Base-by-base conservation (phyloP, 1,139 yeast species). In the Kurtzmaniella quercitrusa region DNA sequence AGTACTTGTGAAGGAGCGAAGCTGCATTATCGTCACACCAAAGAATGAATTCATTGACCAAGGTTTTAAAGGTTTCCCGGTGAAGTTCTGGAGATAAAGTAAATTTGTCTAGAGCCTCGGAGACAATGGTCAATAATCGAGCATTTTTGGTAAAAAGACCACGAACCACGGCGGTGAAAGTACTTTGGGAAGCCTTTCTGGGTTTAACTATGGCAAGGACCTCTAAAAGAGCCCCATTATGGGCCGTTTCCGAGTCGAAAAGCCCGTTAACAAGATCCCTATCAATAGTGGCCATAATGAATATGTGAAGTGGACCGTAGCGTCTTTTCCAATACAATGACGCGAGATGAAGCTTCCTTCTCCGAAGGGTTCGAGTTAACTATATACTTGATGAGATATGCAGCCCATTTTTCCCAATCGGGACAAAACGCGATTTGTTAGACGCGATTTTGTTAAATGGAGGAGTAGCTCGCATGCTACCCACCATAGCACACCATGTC, bases 101-200 rank as follows among this genome's bases (percentile, higher is more conserved):
- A 14, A 47, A 44, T 19, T 25, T 17, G 15, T 49, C 53, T 25
- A 58, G 44, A 15, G 56, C 59, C 3, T 47, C 49, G 41, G 58
- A 52, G 21, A 70, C 51, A 3, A 62, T 38, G 12, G 58, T 48
- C 17, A 68, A 51, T 24, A 73, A 55, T 40, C 60, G 62, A 41
- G 62, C 56, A 53, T 70, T 71, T 48, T 66, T 68, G 38, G 77
- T 72, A 54, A 66, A 66, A 38, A 72, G 55, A 0, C 77, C 78
- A 44, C 78, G 57, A 12, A 67, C 60, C 24, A 70, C 53, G 2
- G 75, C 56, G 5, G 70, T 57, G 12, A 68, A 45, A 3, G 69
- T 59, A 19, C 63, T 52, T 33, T 54, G 56, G 19, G 62, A 45
- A 17, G 62, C 52, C 44, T 59, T 59, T 19, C 63, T 49, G 15